Evolutionary conservation across 2,329 filamentous ascomycete genomes (phyloP).

Genomic region (Onygenales sp.): DNA sequence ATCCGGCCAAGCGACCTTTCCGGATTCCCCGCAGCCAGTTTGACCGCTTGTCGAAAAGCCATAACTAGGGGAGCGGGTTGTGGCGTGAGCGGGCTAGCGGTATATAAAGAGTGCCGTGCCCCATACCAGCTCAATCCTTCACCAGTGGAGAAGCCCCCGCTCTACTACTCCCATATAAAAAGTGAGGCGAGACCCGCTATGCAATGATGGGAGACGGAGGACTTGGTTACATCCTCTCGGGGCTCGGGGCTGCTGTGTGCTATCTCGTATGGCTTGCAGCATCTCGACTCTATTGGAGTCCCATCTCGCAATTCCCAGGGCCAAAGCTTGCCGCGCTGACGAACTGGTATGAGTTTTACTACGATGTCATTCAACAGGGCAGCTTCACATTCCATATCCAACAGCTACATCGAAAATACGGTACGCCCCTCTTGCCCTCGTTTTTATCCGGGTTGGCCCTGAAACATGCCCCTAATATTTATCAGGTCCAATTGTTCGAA

Average conservation of each 20-base stretch:
- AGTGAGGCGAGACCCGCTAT: no score
- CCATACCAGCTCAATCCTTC: no score
- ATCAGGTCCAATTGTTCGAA: slow-evolving; percentile 11
- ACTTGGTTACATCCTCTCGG: neutral
- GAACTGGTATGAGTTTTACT: slow-evolving; percentile 21
- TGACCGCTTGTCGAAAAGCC: no score
- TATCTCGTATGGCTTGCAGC: slow-evolving; percentile 7
- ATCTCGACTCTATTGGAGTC: slow-evolving; percentile 14
- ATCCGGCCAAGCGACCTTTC: no score
- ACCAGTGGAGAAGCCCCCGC: no score
- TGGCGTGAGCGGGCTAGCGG: no score
- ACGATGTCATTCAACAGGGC: slow-evolving; percentile 16
- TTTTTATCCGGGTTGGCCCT: slow-evolving; percentile 15
- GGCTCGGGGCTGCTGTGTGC: neutral
- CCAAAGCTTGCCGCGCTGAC: slow-evolving; percentile 15
- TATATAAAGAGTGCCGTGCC: no score
- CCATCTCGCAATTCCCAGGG: slow-evolving; percentile 15
- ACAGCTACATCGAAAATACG: slow-evolving; percentile 20
- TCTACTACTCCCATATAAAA: no score
- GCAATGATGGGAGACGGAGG: no score
- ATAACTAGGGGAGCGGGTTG: no score
- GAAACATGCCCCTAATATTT: slow-evolving; percentile 1
- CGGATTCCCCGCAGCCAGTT: no score
- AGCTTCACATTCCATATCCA: slow-evolving; percentile 17
- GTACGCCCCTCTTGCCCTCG: slow-evolving; percentile 6